Evolutionary conservation across 345 rosid species (phyloP).

Genomic region (Eucalyptus marginata): DNA sequence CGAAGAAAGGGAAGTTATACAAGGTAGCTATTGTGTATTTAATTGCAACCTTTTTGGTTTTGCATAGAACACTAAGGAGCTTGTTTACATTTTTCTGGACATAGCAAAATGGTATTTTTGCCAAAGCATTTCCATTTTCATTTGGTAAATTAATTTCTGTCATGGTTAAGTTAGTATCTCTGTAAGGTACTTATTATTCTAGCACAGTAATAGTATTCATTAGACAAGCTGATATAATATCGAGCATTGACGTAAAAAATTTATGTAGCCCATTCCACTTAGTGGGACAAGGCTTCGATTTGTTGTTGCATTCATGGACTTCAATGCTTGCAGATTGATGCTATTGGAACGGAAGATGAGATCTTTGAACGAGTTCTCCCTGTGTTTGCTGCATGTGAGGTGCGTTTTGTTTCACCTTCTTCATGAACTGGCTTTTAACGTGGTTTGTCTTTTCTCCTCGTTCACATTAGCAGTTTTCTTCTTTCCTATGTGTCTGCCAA

Average conservation of each 20-base stretch:
- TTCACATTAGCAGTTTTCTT: neutral
- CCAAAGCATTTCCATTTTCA: neutral
- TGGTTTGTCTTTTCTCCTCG: neutral
- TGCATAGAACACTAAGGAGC: neutral
- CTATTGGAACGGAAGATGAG: slow-evolving; percentile 75
- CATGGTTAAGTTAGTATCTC: neutral
- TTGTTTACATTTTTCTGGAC: neutral
- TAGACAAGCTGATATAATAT: neutral
- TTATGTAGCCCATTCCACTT: neutral
- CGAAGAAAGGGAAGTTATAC: slow-evolving; percentile 66
- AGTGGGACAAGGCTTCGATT: neutral
- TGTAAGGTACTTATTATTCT: neutral
- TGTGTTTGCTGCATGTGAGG: slow-evolving; percentile 47
- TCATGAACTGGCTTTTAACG: neutral
- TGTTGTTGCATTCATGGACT: neutral
- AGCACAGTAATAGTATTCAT: neutral
- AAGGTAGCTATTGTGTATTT: slow-evolving; percentile 16
- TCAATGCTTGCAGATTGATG: slow-evolving; percentile 54
- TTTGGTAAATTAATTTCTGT: neutral
- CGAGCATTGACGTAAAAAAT: neutral
- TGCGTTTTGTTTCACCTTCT: neutral
- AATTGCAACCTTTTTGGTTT: neutral
- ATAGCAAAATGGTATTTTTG: neutral
- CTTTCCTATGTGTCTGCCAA: neutral
- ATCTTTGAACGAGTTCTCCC: slow-evolving; percentile 68